Conservation (phyloP, 352 stramenopile species). For the Aphanomyces invadans region DNA sequence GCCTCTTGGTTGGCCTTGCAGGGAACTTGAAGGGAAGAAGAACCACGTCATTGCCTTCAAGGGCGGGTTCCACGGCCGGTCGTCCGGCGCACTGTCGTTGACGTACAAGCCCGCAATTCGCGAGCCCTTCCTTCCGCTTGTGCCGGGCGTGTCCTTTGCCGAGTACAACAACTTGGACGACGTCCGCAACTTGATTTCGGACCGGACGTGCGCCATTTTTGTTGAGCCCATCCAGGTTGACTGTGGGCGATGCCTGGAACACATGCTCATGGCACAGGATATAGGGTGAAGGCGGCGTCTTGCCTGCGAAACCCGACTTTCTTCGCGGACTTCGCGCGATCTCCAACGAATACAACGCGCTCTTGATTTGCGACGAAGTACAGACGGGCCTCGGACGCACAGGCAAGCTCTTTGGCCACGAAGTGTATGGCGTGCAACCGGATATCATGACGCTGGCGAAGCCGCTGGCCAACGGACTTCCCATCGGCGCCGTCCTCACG, state of each 20-base stretch:
- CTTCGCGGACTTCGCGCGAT: constrained; percentile 84
- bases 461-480: constrained; percentile 91
- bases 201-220: constrained; percentile 70
- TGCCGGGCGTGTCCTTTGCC: constrained; percentile 63
- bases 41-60: constrained; percentile 83
- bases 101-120: constrained; percentile 87
- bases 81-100: constrained; percentile 59
- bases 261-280: too few relatives aligned
- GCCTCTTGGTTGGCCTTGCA: constrained; percentile 14
- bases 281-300: constrained; percentile 92
- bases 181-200: constrained; percentile 60
- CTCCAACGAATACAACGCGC: constrained; percentile 88
- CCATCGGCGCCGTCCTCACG: constrained; percentile 94
- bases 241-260: too few relatives aligned
- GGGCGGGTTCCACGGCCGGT: constrained; percentile 78
- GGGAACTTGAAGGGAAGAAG: constrained; percentile 67
- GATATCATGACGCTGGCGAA: constrained; percentile 98
- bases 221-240: constrained; percentile 62
- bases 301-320: constrained; percentile 87
- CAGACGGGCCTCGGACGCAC: constrained; percentile 89
- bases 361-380: constrained; percentile 87
- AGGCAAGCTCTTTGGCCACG: constrained; percentile 91
- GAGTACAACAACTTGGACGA: constrained; percentile 81
- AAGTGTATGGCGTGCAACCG: constrained; percentile 89
- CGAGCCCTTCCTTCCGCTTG: constrained; percentile 71